A percentile compares a stretch with the other conserved stretches of the same genome.
phyloP scores from a whole-genome alignment of 2,329 filamentous ascomycete genomes.

The Furcasterigmium sp. region DNA sequence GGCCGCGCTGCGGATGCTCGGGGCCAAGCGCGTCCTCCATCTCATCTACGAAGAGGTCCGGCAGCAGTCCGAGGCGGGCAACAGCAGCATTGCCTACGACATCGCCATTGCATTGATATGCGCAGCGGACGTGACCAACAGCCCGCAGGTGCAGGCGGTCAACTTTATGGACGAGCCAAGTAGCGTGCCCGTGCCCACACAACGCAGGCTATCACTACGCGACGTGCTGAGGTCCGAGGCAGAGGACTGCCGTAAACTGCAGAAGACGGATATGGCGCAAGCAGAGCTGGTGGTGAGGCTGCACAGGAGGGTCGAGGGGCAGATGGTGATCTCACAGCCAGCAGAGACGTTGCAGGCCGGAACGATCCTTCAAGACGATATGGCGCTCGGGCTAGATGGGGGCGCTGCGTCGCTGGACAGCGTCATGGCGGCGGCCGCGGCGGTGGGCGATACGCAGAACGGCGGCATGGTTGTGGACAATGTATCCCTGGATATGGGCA shows the following conservation, averaged over 20 bases:
- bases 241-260: slow-evolving; percentile 50
- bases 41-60: slow-evolving; percentile 65
- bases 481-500: slow-evolving; percentile 40
- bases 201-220: slow-evolving; percentile 50
- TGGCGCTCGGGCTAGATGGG: slow-evolving; percentile 33
- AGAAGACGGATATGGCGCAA: slow-evolving; percentile 49
- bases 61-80: slow-evolving; percentile 53
- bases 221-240: slow-evolving; percentile 54
- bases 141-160: slow-evolving; percentile 25
- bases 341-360: slow-evolving; percentile 27
- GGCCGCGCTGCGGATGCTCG: slow-evolving; percentile 53
- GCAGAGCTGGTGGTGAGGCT: slow-evolving; percentile 60
- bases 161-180: slow-evolving; percentile 28
- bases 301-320: slow-evolving; percentile 60
- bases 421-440: slow-evolving; percentile 34
- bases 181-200: slow-evolving; percentile 28
- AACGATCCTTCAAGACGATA: slow-evolving; percentile 35
- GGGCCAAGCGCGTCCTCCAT: slow-evolving; percentile 54
- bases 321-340: slow-evolving; percentile 39
- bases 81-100: slow-evolving; percentile 60
- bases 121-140: slow-evolving; percentile 53
- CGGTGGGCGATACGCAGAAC: slow-evolving; percentile 23
- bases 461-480: slow-evolving; percentile 35
- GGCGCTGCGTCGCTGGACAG: slow-evolving; percentile 26
- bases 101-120: slow-evolving; percentile 65